phyloP scores from a whole-genome alignment of 257 asterid species.

The Solanum boliviense region DNA sequence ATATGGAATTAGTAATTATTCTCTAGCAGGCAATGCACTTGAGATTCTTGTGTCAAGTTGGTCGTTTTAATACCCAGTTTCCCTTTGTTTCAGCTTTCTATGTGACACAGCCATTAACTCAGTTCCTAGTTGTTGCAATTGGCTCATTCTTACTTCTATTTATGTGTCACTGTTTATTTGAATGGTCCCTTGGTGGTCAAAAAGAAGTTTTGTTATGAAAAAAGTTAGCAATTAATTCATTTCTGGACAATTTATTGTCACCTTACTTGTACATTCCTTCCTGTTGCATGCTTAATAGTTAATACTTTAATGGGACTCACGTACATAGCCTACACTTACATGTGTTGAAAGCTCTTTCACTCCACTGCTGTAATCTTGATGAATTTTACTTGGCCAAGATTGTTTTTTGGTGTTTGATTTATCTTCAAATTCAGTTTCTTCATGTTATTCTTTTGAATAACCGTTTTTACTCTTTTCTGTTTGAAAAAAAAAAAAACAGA shows the following conservation, averaged over 20 bases:
- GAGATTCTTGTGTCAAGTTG: background rate
- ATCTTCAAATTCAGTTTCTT: background rate
- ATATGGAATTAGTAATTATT: background rate
- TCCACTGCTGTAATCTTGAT: background rate
- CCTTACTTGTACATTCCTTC: background rate
- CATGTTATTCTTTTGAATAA: background rate
- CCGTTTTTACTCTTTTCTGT: background rate
- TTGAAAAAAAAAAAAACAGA: constrained; percentile 24
- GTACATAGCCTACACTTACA: background rate
- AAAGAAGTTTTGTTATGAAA: background rate
- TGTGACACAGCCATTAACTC: background rate
- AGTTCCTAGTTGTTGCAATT: background rate
- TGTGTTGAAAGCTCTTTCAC: background rate
- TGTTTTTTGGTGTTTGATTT: background rate
- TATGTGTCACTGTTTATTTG: background rate
- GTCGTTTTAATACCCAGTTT: background rate
- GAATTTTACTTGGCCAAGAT: background rate
- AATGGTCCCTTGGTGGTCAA: background rate
- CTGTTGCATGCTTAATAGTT: too few species aligned
- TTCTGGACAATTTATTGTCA: background rate
- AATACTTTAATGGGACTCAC: background rate
- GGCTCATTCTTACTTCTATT: background rate
- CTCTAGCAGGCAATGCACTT: background rate
- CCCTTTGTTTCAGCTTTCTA: background rate
- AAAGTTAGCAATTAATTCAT: background rate